Percentiles rank a stretch among this genome's conserved stretches.
These are phyloP conservation scores for Lyophyllum semitale DNA, from an alignment of 768 basidiomycete genomes.

Conservation along the genomic window DNA sequence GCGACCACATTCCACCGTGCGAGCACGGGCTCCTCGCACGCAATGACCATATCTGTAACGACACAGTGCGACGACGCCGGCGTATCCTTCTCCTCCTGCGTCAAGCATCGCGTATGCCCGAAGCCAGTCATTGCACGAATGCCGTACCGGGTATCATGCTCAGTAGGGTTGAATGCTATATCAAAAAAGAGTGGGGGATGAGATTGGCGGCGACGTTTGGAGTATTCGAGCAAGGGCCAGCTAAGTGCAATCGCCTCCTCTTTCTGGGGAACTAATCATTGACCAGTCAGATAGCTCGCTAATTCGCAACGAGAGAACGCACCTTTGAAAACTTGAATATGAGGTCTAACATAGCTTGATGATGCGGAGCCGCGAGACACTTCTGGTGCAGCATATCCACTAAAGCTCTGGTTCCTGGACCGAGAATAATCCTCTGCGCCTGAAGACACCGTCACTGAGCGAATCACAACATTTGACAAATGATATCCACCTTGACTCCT, in stretches of 20 bases:
- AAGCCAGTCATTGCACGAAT: not conserved
- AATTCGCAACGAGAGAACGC: not conserved
- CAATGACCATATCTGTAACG: conserved; percentile 52
- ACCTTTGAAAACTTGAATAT: not conserved
- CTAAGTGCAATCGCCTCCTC: conserved; percentile 10
- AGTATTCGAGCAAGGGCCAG: conserved; percentile 17
- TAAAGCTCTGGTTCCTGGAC: conserved; percentile 6
- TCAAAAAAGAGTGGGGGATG: conserved; percentile 9
- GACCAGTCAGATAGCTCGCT: not conserved
- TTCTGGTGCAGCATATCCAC: not conserved
- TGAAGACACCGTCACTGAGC: not conserved
- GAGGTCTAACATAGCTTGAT: conserved; percentile 5
- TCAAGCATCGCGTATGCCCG: conserved; percentile 18
- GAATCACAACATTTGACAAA: not conserved
- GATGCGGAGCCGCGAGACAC: not conserved
- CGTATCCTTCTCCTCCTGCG: conserved; percentile 41
- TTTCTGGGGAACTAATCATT: conserved; percentile 8
- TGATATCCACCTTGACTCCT: conserved; percentile 1
- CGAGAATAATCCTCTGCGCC: conserved; percentile 2
- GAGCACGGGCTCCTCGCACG: conserved; percentile 39
- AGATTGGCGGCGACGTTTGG: not conserved
- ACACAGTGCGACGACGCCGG: conserved; percentile 42
- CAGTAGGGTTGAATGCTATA: conserved; percentile 9
- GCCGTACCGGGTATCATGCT: not conserved
- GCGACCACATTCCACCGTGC: conserved; percentile 43